Evolutionary conservation across 495 filamentous ascomycete species (phyloP), one percentile per base, ranked within the genome.

Genomic region (Talaromyces ruber): DNA sequence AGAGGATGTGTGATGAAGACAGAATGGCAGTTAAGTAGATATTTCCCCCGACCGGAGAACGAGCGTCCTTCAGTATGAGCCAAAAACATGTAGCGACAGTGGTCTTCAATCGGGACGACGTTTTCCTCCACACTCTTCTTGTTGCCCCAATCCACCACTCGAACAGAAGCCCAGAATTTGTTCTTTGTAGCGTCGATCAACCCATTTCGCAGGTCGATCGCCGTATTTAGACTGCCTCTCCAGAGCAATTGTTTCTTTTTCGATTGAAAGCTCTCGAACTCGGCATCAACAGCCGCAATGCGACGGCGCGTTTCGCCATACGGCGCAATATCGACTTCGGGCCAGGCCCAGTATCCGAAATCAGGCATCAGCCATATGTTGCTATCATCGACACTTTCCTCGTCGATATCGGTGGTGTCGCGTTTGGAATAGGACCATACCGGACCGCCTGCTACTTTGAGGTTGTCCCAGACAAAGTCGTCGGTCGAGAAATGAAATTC

Each of bases 261-360:
- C 4, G 76, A 64, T 9, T 69, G 60, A 56, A 79, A 80, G 2
- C 68, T 72, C 11, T 74, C 67, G 37, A 68, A 18, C 32, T 64
- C 51, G 61, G 66, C 66, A 59, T 78, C 76, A 2, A 77, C 67
- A 4, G 71, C 67, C 0, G 70, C 68, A 24, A 79, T 77, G 24
- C 72, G 74, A 0, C 67, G 69, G 1, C 74, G 69, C 16, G 85
- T 81, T 62, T 82, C 81, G 14, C 76, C 66, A 59, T 87, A 83
- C 7, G 83, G 81, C 4, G 82, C 82, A 47, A 89, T 78, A 61
- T 81, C 76, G 30, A 83, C 76, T 50, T 87, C 79, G 0, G 85
- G 79, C 86, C 87, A 91, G 1, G 84, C 76, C 86, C 87, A 93
- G 76, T 87, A 90, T 63, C 84, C 82, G 70, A 92, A 93, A 74